Percentiles rank a stretch among this genome's conserved stretches.
These are phyloP conservation scores for Eucalyptus erythrocorys DNA, from an alignment of 345 rosid species.

Conservation along the genomic window DNA sequence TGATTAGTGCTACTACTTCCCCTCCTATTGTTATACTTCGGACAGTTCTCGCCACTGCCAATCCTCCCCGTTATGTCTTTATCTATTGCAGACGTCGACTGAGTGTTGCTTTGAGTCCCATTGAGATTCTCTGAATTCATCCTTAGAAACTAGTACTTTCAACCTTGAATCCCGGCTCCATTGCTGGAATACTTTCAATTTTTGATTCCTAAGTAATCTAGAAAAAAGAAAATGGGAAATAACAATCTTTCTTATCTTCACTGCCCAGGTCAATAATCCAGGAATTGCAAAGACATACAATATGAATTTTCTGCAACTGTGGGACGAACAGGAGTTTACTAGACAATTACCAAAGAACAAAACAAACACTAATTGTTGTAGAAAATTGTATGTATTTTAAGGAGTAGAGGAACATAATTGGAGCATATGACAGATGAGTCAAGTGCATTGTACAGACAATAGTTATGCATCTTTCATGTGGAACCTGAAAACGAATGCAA, in stretches of 20 bases:
- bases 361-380: neutral
- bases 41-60: neutral
- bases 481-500: neutral
- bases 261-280: neutral
- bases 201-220: neutral
- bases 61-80: neutral
- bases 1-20: neutral
- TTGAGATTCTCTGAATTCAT: neutral
- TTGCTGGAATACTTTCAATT: neutral
- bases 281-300: neutral
- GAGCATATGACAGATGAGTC: neutral
- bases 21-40: neutral
- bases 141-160: neutral
- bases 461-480: neutral
- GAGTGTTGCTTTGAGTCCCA: neutral
- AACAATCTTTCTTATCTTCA: neutral
- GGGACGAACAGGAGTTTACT: neutral
- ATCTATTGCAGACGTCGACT: constrained; percentile 3
- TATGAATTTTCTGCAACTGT: neutral
- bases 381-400: neutral
- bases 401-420: neutral
- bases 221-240: neutral
- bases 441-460: neutral
- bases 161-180: neutral
- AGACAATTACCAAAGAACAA: neutral